phyloP scores from a whole-genome alignment of 306 rosid species.

The Delonix regia region DNA sequence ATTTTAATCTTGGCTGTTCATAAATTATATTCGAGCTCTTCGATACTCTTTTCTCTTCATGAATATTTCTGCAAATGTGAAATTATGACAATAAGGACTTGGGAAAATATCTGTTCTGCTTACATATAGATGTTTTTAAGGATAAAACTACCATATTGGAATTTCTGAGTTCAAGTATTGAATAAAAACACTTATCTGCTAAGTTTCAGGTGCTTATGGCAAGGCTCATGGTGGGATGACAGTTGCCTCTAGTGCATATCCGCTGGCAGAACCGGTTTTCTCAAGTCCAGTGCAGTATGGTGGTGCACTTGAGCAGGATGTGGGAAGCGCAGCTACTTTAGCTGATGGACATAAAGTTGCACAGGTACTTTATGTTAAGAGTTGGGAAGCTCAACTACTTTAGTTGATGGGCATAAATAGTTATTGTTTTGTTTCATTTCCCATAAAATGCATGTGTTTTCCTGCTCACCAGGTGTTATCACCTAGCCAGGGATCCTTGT shows the following conservation, averaged over 20 bases:
- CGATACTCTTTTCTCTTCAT: not conserved
- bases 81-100: constrained; percentile 3
- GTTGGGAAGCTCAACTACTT: not conserved
- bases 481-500: not conserved
- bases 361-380: constrained; percentile 1
- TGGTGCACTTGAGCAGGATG: constrained; percentile 69
- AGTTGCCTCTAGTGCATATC: constrained; percentile 54
- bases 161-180: constrained; percentile 26
- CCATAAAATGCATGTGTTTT: not conserved
- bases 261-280: constrained; percentile 56
- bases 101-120: constrained; percentile 15
- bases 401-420: not conserved
- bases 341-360: constrained; percentile 60
- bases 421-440: not conserved
- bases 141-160: constrained; percentile 13
- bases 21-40: constrained; percentile 18
- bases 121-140: not conserved
- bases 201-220: constrained; percentile 63
- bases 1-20: constrained; percentile 17
- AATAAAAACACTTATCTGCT: constrained; percentile 9
- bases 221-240: constrained; percentile 67
- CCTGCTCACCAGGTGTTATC: not conserved
- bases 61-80: constrained; percentile 5
- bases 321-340: constrained; percentile 54
- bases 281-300: constrained; percentile 58